Conservation (phyloP, 345 rosid genomes). For the Populus deltoides region DNA sequence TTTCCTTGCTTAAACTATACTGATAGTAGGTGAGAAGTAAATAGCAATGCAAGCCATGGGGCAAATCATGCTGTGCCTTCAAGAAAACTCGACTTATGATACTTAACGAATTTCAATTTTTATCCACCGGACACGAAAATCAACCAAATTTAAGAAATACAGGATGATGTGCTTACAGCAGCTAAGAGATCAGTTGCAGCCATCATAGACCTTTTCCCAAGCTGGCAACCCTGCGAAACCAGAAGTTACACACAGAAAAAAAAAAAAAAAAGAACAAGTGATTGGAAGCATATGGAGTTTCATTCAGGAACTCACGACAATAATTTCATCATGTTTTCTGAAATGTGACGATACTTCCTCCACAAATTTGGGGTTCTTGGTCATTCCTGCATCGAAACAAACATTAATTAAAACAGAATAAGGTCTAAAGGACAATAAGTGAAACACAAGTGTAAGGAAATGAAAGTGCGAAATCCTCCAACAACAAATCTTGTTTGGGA, state of each 20-base stretch:
- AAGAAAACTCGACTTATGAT: conserved; percentile 2
- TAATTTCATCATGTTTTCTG: conserved; percentile 69
- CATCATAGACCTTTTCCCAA: conserved; percentile 67
- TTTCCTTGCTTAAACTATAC: neutral
- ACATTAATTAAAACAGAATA: neutral
- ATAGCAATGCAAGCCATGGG: too few relatives aligned
- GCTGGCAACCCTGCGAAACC: conserved; percentile 65
- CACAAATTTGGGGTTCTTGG: conserved; percentile 62
- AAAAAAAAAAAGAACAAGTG: neutral
- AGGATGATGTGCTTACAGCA: conserved; percentile 48
- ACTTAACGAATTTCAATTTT: conserved; percentile 4
- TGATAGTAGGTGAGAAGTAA: neutral
- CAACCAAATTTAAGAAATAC: neutral
- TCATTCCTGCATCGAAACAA: conserved; percentile 48
- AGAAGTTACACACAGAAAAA: neutral
- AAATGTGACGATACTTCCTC: conserved; percentile 56
- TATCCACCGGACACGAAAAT: neutral
- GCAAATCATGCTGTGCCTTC: conserved; percentile 7
- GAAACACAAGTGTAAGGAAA: neutral
- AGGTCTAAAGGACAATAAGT: neutral
- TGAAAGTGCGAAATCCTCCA: too few relatives aligned
- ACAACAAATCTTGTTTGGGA: too few relatives aligned
- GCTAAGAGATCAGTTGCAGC: conserved; percentile 76
- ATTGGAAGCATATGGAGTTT: neutral
- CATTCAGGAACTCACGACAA: conserved; percentile 52